Evolutionary conservation across 2,329 filamentous ascomycete genomes (phyloP), one percentile per base, ranked within the genome.

Genomic region (Akanthomyces uredinophilus): DNA sequence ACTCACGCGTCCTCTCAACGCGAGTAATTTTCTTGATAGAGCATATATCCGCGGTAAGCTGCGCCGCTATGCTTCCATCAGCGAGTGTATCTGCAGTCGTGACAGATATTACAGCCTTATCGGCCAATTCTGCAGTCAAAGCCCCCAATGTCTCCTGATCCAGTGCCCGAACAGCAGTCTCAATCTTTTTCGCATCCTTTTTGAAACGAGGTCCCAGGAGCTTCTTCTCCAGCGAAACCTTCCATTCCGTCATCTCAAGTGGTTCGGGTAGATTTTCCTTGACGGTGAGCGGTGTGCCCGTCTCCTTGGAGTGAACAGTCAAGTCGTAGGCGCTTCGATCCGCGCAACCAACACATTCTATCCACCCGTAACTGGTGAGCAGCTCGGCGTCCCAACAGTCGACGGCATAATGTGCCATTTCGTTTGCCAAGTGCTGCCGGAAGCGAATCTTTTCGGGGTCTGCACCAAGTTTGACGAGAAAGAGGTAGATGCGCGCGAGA

Each of bases 1-100:
- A 96, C 73, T 96, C 91, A 69, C 92, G 83, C 63, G 86, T 83
- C 70, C 92, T 87, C 74, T 94, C 89, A 6, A 86, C 82, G 63
- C 87, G 79, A 58, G 83, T 89, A 18, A 59, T 37, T 50, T 64
- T 65, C 32, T 63, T 60, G 37, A 69, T 66, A 7, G 65, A 50
- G 64, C 63, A 54, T 16, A 65, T 43, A 37, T 64, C 54, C 5
- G 32, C 58, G 1, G 65, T n/a, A 8, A 66, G 53, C 32, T 60
- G 44, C 2, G 61, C 64, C 1, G 32, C 51, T 7, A 43, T 64
- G 2, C 27, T 60, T 4, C 65, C 66, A 60, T 67, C 64, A 4
- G 64, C 35, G 10, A 69, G 51, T 14, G 43, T 7, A 11, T 60
- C 39, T 8, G 61, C 59, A 6, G 60, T 64, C 1, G 56, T 18